Percentiles rank a stretch among this genome's conserved stretches.
Conservation (phyloP, 352 stramenopile genomes). For the Phytopythium vexans region DNA sequence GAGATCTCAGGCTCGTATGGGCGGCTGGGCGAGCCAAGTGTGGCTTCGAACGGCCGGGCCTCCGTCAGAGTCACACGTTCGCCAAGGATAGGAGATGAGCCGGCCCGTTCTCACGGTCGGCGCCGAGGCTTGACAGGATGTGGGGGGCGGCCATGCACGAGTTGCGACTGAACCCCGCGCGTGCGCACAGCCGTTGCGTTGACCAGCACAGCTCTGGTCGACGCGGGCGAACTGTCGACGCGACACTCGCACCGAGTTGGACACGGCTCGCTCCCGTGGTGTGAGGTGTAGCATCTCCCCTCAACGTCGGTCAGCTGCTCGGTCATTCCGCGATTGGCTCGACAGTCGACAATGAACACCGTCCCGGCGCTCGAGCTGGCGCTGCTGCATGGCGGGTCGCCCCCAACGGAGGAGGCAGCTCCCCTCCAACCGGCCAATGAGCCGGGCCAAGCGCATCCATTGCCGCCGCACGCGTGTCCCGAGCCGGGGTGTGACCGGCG, state of each 20-base stretch:
- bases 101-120: background rate
- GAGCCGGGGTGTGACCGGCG: slow-evolving; percentile 16
- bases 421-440: background rate
- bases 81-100: slow-evolving; percentile 7
- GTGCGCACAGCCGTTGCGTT: too few species aligned
- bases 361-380: slow-evolving; percentile 1
- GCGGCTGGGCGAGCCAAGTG: background rate
- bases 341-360: background rate
- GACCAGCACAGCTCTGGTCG: too few species aligned
- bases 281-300: background rate
- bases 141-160: background rate
- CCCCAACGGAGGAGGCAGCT: background rate
- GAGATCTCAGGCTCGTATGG: too few species aligned
- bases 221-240: background rate
- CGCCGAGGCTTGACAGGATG: slow-evolving; percentile 2
- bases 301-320: background rate
- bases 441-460: background rate
- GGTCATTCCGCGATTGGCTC: slow-evolving; percentile 2
- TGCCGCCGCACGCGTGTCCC: slow-evolving; percentile 19
- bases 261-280: background rate
- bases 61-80: slow-evolving; percentile 5
- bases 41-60: background rate
- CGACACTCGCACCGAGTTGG: background rate
- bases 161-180: too few species aligned
- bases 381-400: background rate